Evolutionary conservation across 345 rosid genomes (phyloP).

Genomic region (Lenwebbia sp.): DNA sequence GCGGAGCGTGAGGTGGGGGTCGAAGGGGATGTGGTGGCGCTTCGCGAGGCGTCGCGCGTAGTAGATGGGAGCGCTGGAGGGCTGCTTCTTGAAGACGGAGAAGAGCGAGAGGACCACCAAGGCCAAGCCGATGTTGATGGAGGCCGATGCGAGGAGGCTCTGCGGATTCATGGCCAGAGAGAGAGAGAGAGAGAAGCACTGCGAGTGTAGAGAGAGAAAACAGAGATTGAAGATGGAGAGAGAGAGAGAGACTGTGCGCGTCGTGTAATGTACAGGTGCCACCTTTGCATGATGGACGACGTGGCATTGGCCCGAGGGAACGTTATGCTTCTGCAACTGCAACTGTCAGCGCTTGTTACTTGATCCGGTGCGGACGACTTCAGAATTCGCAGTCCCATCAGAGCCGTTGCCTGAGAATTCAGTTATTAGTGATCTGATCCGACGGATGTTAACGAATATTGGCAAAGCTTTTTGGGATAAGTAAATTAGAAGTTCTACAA

Average conservation of each 20-base stretch:
- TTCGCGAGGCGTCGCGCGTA: constrained; percentile 67
- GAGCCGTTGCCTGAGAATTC: background rate
- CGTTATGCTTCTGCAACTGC: background rate
- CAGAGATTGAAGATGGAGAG: background rate
- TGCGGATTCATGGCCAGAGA: constrained; percentile 38
- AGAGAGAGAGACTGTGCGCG: background rate
- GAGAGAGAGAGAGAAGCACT: background rate
- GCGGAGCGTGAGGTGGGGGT: constrained; percentile 21
- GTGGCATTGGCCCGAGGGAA: background rate
- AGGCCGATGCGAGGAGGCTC: constrained; percentile 70
- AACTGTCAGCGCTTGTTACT: background rate
- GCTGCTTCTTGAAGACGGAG: constrained; percentile 75
- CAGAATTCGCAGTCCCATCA: background rate
- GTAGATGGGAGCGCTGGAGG: constrained; percentile 63
- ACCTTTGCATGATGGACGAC: background rate
- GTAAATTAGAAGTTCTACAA: too few relatives aligned
- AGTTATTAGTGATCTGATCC: background rate
- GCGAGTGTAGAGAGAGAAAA: background rate
- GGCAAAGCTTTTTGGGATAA: background rate
- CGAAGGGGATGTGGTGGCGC: constrained; percentile 14
- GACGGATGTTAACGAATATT: background rate
- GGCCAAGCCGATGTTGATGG: constrained; percentile 70
- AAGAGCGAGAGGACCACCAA: constrained; percentile 54
- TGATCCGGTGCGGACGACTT: background rate
- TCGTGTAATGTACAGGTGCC: background rate